Percentiles rank a stretch among this genome's conserved stretches.
phyloP scores from a whole-genome alignment of 176 grass and related monocot species.

The Hordeum vulgare region DNA sequence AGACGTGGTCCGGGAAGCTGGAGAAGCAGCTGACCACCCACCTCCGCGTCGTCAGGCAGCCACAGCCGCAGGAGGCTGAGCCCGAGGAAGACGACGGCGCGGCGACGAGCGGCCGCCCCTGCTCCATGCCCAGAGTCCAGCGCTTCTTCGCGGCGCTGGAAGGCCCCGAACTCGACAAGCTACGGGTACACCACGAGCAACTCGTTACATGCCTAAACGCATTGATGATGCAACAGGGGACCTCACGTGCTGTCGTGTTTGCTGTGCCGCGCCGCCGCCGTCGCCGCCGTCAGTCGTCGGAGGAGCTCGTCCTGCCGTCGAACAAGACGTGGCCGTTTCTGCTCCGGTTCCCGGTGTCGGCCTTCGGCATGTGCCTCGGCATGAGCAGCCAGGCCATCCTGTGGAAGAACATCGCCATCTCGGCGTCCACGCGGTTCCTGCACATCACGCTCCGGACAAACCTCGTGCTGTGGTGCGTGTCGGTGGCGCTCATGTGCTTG shows the following conservation, averaged over 20 bases:
- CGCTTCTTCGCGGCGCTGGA: conserved; percentile 94
- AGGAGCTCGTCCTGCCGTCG: conserved; percentile 64
- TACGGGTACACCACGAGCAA: conserved; percentile 41
- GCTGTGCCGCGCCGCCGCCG: background rate
- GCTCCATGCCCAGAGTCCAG: conserved; percentile 42
- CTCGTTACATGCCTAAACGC: background rate
- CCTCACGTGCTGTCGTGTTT: background rate
- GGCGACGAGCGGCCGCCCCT: background rate
- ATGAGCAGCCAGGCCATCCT: conserved; percentile 90
- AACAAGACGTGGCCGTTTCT: conserved; percentile 96
- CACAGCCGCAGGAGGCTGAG: background rate
- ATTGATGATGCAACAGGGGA: background rate
- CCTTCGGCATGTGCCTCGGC: conserved; percentile 86
- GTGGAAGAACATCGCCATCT: conserved; percentile 75
- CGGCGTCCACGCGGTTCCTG: conserved; percentile 69
- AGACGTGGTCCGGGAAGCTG: conserved; percentile 85
- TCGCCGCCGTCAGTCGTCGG: conserved; percentile 40
- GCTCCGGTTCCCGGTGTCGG: conserved; percentile 81
- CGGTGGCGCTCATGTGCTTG: conserved; percentile 37
- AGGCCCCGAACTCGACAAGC: conserved; percentile 86
- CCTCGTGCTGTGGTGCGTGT: conserved; percentile 78
- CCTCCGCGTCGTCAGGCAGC: conserved; percentile 34
- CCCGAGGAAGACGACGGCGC: background rate
- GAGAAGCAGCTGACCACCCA: conserved; percentile 71
- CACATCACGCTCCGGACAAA: conserved; percentile 60